Evolutionary conservation across 345 rosid genomes (phyloP).

Genomic region (Firmiana major): DNA sequence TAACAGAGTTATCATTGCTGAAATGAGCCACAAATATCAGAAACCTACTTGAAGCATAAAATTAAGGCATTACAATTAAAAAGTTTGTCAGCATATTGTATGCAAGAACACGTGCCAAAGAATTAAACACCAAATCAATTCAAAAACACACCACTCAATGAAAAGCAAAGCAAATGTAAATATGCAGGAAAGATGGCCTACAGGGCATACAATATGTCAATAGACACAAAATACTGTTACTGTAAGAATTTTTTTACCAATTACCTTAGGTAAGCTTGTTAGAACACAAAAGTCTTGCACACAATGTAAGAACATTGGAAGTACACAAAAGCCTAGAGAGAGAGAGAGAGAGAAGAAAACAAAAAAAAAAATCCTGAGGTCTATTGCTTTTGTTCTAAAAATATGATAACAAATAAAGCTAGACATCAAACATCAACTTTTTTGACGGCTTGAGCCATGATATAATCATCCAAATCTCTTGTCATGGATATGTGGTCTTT

Average conservation of each 20-base stretch:
- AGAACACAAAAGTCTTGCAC: background rate
- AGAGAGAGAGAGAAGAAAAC: too few relatives aligned
- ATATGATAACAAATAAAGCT: background rate
- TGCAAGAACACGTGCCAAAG: background rate
- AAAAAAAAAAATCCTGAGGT: background rate
- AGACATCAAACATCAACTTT: background rate
- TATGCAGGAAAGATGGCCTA: background rate
- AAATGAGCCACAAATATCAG: conserved; percentile 25
- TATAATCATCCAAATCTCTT: background rate
- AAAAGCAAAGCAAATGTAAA: background rate
- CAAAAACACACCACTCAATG: background rate
- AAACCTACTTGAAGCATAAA: conserved; percentile 6
- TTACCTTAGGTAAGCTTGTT: background rate
- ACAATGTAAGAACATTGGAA: background rate
- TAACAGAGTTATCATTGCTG: conserved; percentile 61
- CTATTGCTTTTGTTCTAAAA: background rate
- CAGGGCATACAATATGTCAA: background rate
- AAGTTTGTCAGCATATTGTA: background rate
- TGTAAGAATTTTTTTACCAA: background rate
- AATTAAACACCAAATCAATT: background rate
- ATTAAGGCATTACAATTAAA: background rate
- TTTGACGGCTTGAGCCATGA: background rate
- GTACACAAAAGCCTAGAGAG: background rate
- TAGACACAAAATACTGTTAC: background rate
- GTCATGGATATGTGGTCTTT: background rate